Percentiles rank a stretch among this genome's conserved stretches.
Evolutionary conservation across 148 eudicot genomes (phyloP).

Genomic region (Silene latifolia): DNA sequence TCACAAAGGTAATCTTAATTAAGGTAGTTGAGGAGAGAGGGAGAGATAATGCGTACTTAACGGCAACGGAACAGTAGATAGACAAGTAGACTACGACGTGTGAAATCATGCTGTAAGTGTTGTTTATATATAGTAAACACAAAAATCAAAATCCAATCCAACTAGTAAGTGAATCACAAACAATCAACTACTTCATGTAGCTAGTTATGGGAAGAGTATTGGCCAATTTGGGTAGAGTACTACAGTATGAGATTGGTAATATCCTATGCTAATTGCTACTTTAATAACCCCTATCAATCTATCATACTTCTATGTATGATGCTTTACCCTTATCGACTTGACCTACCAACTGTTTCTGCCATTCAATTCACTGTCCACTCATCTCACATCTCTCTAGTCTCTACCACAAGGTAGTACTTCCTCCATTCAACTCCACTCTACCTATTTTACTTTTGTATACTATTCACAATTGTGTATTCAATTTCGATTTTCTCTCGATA

Average conservation of each 20-base stretch:
- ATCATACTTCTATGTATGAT: background rate
- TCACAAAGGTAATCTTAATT: too few species aligned
- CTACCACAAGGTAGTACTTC: background rate
- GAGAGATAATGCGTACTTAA: conserved; percentile 13
- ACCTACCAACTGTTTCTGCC: background rate
- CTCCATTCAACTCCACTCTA: too few species aligned
- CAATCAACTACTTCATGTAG: too few species aligned
- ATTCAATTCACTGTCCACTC: background rate
- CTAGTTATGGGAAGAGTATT: too few species aligned
- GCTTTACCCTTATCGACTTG: background rate
- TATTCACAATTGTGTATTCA: too few species aligned
- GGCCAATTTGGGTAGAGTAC: background rate
- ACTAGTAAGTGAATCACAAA: too few species aligned
- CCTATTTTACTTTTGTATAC: too few species aligned
- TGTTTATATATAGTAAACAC: too few species aligned
- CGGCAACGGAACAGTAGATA: conserved; percentile 22
- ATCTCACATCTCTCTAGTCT: background rate
- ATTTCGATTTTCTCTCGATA: too few species aligned
- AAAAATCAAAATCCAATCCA: too few species aligned
- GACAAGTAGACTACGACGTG: conserved; percentile 5
- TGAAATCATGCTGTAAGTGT: conserved; percentile 4
- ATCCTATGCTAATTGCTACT: background rate
- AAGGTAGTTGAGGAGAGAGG: background rate
- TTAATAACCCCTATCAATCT: background rate
- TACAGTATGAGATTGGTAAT: background rate